Base-by-base conservation (phyloP, 768 basidiomycete genomes). In the Leccinum imitatum region DNA sequence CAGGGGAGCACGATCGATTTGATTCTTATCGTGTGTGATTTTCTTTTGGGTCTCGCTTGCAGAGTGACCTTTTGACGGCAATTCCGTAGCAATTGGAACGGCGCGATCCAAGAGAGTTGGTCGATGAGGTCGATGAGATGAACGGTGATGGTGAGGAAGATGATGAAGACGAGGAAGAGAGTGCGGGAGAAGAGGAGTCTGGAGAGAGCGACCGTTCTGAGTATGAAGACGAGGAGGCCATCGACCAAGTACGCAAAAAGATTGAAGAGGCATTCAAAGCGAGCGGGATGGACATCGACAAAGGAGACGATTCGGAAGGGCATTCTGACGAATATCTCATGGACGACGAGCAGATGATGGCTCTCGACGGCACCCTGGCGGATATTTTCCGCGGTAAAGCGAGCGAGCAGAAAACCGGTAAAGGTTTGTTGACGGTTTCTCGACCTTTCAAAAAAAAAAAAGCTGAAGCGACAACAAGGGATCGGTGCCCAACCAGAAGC, bases 341-440 rank as follows among this genome's bases (percentile, higher is more conserved):
- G 87, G 91, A 97, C 70, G 96, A 99, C 69, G 95, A 98, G 25
- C 93, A 97, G 76, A 99, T 99, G 96, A 87, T 98, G 81, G 90
- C 90, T 35, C 85, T 98, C 33, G 96, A 99, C 69, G 90, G 91
- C 53, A 90, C 96, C 69, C 84, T 99, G 7, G 93, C 91, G 4
- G 84, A 87, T 54, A 87, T 94, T 31, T 96, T 99, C 83, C 83
- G 83, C 59, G 80, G 86, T 31, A 84, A 86, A 60, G 77, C 82
- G 23, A 79, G 80, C 58, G 86, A 83, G 56, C 84, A 80, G 71
- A 87, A 84, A 68, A 76, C 77, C 41, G 82, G 80, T 54, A 91
- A 89, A 80, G 85, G 92, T 90, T 56, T 59, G 81, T 70, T 10
- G 15, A 6, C 30, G 9, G 17, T 53, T 50, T 35, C n/a, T 30